Evolutionary conservation across 768 basidiomycete genomes (phyloP).

Genomic region (Rhizopogon vesiculosus): DNA sequence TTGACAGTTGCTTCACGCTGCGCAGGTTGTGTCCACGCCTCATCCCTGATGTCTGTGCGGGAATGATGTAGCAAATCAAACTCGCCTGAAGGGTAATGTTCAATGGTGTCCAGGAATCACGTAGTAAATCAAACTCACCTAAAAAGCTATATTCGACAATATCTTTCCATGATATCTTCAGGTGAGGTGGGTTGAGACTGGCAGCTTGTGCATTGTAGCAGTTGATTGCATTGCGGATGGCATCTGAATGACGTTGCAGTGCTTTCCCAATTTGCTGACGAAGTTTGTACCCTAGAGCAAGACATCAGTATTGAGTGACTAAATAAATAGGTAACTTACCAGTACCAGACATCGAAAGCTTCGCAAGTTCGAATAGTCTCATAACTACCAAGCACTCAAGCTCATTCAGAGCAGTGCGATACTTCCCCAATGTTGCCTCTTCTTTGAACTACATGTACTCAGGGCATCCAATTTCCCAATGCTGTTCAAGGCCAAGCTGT

Average conservation of each 20-base stretch:
- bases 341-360: slow-evolving; percentile 11
- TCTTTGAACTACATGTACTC: slow-evolving; percentile 1
- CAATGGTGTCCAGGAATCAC: no score
- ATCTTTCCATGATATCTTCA: no score
- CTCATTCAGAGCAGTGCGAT: slow-evolving; percentile 12
- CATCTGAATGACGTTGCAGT: slow-evolving; percentile 17
- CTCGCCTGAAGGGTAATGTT: no score
- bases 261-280: slow-evolving; percentile 28
- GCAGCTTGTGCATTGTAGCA: slow-evolving; percentile 21
- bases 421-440: not conserved
- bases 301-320: no score
- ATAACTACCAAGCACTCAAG: slow-evolving; percentile 27
- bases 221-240: slow-evolving; percentile 21
- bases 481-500: not conserved
- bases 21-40: no score
- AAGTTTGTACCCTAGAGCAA: slow-evolving; percentile 27
- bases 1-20: no score
- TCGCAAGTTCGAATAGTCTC: slow-evolving; percentile 25
- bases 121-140: no score
- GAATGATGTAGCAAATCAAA: no score
- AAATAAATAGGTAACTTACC: not conserved
- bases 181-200: slow-evolving; percentile 11
- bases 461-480: not conserved
- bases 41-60: no score
- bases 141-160: no score